Evolutionary conservation across 257 asterid genomes (phyloP), one percentile per base, ranked within the genome.

Genomic region (Solanum commersonii): DNA sequence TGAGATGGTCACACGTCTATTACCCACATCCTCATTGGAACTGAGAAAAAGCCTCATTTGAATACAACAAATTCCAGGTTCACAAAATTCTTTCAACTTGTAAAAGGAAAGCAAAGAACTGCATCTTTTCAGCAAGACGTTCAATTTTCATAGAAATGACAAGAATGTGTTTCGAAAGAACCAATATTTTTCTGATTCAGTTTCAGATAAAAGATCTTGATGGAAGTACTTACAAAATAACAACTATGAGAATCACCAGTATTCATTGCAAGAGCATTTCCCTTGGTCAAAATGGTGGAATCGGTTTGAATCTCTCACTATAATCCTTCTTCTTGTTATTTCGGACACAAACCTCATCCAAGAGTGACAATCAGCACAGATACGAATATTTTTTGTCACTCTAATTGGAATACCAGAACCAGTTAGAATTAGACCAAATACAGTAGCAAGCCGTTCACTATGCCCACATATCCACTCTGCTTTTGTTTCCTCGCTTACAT

Each of bases 381-480:
- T 92, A 72, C 92, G 94, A 81, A 92, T 90, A 88, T 93, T 94
- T 87, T 93, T 94, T 2, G 91, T 88, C 87, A 94, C 91, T 67
- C 96, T 89, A 73, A 94, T 90, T 10, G 94, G 93, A 87, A 91
- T 78, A 74, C 94, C 91, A 6, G 86, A 77, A 46, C 92, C 92
- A 15, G 82, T 72, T 40, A 90, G 89, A 78, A 91, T 89, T 29
- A 92, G 84, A 16, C 93, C 92, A 86, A 88, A 94, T 29, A 92
- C 81, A 10, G 91, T 87, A 16, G 93, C 95, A 9, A 92, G 88
- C 82, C 91, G 91, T 84, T 92, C 95, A 44, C 95, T 91, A 60
- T 94, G 94, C 27, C 93, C 92, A 89, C 93, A 92, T 42, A 92
- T 89, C 94, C 93, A 94, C 65, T 92, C 92, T 27, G 73, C 90